These are phyloP conservation scores for Claviceps lovelessii DNA, from an alignment of 2,329 filamentous ascomycete species.

Conservation along the genomic window DNA sequence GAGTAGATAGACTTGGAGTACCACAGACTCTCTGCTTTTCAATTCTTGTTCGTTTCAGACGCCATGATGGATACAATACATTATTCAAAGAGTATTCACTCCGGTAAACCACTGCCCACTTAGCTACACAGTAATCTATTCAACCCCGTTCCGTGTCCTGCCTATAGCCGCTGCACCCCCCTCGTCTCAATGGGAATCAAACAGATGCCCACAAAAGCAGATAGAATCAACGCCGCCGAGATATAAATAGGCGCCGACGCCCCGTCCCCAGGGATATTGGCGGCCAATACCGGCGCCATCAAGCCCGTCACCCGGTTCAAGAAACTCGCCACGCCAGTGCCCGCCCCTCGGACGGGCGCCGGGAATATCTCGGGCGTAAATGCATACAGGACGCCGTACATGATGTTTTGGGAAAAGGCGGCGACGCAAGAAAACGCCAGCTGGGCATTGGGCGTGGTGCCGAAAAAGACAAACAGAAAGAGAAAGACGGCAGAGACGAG, in stretches of 20 bases:
- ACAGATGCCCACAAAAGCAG: constrained; percentile 45
- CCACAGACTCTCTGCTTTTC: background rate
- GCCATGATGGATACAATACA: background rate
- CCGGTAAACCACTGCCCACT: background rate
- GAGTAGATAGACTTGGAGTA: background rate
- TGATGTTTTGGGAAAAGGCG: constrained; percentile 61
- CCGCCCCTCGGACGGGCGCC: constrained; percentile 55
- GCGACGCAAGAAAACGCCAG: constrained; percentile 53
- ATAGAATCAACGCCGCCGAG: constrained; percentile 40
- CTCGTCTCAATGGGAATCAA: constrained; percentile 50
- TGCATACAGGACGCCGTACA: constrained; percentile 64
- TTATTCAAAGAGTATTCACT: background rate
- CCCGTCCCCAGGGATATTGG: constrained; percentile 42
- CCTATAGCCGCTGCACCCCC: constrained; percentile 40
- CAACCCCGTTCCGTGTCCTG: too few relatives aligned
- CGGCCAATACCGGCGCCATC: constrained; percentile 54
- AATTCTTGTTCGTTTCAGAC: background rate
- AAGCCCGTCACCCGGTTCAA: constrained; percentile 55
- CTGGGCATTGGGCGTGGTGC: constrained; percentile 40
- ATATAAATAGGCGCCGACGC: constrained; percentile 44
- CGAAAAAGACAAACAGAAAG: constrained; percentile 50
- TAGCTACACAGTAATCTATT: too few relatives aligned
- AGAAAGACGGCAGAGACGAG: constrained; percentile 54
- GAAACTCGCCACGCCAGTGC: constrained; percentile 57
- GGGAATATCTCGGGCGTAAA: constrained; percentile 69